Conservation (phyloP, 257 asterid genomes). For the Penstemon barbatus region DNA sequence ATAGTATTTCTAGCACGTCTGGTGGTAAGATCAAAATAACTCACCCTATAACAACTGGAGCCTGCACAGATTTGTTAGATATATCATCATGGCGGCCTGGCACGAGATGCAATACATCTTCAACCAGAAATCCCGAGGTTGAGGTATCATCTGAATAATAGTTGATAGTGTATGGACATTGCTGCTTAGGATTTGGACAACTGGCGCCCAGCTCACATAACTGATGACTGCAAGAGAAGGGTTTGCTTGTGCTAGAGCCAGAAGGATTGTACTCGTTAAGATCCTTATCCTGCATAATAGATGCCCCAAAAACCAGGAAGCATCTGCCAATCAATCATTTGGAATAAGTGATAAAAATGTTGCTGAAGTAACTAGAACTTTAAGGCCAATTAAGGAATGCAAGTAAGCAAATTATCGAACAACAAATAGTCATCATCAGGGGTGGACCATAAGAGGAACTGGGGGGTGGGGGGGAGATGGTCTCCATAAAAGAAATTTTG, state of each 20-base stretch:
- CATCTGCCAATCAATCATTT: conserved; percentile 90
- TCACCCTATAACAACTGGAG: conserved; percentile 72
- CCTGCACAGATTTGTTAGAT: conserved; percentile 52
- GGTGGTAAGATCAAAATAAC: conserved; percentile 18
- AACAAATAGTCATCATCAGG: neutral
- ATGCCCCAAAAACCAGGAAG: conserved; percentile 90
- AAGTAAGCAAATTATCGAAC: neutral
- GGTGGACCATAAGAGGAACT: too few relatives aligned
- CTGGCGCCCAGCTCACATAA: conserved; percentile 58
- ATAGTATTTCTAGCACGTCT: conserved; percentile 1
- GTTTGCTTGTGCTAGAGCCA: conserved; percentile 65
- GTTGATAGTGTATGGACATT: conserved; percentile 64
- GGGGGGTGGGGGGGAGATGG: too few relatives aligned
- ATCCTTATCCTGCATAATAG: conserved; percentile 88
- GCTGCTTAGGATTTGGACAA: conserved; percentile 57
- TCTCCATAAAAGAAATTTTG: too few relatives aligned
- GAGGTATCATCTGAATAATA: conserved; percentile 70
- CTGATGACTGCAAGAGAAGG: conserved; percentile 64
- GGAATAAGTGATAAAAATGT: conserved; percentile 69
- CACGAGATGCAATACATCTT: conserved; percentile 77
- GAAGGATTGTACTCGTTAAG: conserved; percentile 76
- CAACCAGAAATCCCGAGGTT: conserved; percentile 76
- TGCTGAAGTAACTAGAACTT: conserved; percentile 33
- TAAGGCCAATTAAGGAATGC: conserved; percentile 20
- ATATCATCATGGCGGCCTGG: conserved; percentile 42